These are phyloP conservation scores for Zymoseptoria ardabiliae DNA, from an alignment of 2,329 filamentous ascomycete genomes.

Conservation along the genomic window DNA sequence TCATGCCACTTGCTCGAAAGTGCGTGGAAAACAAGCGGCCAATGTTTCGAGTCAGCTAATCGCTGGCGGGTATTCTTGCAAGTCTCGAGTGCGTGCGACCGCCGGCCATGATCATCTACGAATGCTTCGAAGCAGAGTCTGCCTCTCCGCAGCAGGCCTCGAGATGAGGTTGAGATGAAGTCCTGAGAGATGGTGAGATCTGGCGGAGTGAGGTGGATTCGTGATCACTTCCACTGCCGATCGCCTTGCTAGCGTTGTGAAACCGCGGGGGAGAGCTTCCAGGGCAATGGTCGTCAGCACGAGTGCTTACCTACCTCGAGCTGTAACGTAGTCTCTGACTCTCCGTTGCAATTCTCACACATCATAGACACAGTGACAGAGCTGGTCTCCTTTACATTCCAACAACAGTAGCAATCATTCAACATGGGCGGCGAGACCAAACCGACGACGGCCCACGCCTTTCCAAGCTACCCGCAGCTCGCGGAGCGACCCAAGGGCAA, in stretches of 20 bases:
- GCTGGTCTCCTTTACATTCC: not conserved
- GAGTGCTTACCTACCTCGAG: not conserved
- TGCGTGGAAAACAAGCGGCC: not conserved
- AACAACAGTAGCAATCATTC: not conserved
- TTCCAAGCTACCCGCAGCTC: conserved; percentile 42
- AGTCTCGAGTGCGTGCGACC: not conserved
- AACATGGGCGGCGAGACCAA: conserved; percentile 34
- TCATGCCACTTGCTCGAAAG: not conserved
- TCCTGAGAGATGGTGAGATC: not conserved
- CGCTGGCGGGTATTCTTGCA: not conserved
- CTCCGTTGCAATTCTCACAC: not conserved
- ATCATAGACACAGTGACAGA: not conserved
- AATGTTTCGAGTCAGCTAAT: not conserved
- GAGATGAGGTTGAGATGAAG: not conserved
- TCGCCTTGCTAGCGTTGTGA: not conserved
- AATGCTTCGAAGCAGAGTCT: not conserved
- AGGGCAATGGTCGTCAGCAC: not conserved
- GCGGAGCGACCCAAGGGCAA: conserved; percentile 57
- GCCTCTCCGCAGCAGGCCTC: not conserved
- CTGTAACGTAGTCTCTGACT: not conserved
- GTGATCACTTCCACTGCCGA: not conserved
- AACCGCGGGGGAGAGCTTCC: not conserved
- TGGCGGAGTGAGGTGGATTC: not conserved
- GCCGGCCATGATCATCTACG: not conserved
- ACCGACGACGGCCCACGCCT: conserved; percentile 17